Percentiles rank a stretch among this genome's conserved stretches.
Conservation (phyloP, 139 green algal species). For the Volvox reticuliferus region DNA sequence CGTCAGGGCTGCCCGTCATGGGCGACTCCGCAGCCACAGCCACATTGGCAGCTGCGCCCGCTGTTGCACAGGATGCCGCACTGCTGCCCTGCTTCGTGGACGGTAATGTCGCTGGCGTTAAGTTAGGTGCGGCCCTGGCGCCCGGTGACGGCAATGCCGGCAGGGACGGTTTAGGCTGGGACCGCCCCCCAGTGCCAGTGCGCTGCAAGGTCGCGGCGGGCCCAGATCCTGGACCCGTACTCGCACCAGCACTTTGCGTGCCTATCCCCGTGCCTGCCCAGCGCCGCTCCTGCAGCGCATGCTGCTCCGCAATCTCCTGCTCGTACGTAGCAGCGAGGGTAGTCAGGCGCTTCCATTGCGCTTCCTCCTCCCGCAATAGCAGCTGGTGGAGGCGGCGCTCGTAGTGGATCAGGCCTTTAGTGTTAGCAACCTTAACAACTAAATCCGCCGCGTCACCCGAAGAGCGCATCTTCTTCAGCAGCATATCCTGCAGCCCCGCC, state of each 20-base stretch:
- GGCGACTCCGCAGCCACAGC: background rate
- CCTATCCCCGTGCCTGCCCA: background rate
- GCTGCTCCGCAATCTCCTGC: constrained; percentile 30
- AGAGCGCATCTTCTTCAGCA: constrained; percentile 26
- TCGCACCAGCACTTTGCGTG: background rate
- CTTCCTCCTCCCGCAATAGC: constrained; percentile 55
- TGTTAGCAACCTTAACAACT: constrained; percentile 36
- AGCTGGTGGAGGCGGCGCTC: constrained; percentile 59
- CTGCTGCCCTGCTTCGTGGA: background rate
- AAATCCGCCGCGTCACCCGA: background rate
- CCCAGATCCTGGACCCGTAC: background rate
- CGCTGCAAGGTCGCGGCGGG: background rate
- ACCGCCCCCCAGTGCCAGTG: background rate
- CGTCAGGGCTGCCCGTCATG: background rate
- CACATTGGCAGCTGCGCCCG: background rate
- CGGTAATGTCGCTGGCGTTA: background rate
- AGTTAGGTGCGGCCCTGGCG: background rate
- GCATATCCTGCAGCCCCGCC: constrained; percentile 38
- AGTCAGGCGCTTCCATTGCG: constrained; percentile 23
- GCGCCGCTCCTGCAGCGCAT: constrained; percentile 22
- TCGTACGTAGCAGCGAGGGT: constrained; percentile 34
- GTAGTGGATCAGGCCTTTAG: constrained; percentile 47
- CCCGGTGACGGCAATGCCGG: background rate
- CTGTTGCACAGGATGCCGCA: background rate
- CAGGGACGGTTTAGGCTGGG: background rate